Evolutionary conservation across 176 grass and related monocot genomes (phyloP), one percentile per base, ranked within the genome.

Genomic region (Avena insularis): DNA sequence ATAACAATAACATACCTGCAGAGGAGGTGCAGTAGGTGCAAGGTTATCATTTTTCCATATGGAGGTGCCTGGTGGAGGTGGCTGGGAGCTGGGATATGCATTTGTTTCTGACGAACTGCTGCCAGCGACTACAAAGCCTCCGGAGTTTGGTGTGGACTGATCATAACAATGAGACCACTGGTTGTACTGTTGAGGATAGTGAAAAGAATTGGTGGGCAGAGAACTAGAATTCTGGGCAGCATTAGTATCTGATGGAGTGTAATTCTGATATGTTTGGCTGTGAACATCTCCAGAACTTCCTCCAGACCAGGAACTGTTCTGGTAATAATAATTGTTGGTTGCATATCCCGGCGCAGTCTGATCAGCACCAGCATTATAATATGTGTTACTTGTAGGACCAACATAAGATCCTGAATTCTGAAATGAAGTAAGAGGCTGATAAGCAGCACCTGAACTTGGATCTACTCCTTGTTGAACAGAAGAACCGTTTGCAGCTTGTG

Each of bases 331-430:
- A 81, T 59, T 88, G 81, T 50, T 89, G 21, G 53, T 89, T 82
- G 82, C 79, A 86, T 94, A 97, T 68, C 90, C 91, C 77, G 90
- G 59, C n/a, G 61, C 62, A 9, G 81, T 90, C 90, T 95, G 93
- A 98, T 95, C 68, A 98, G 77, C 81, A 86, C 93, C 90, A 98
- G 89, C 53, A 95, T 93, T 98, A 90, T 93, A 94, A 90, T 91
- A 97, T 91, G 89, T 95, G 87, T 91, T 92, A 93, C 81, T 88
- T 93, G 92, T 88, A 83, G 91, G 82, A 90, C 77, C 79, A 79
- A 88, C 85, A 80, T 92, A 95, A 95, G 91, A 84, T 89, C 90
- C 89, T 92, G 91, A 97, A 97, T 95, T 93, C 86, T 88, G 93
- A 97, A 97, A 97, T 80, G 83, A 86, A 87, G 73, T 83, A 90